A percentile compares a stretch with the other conserved stretches of the same genome.
These are phyloP conservation scores for Arabidopsis thaliana DNA, from an alignment of 345 rosid genomes.

Conservation along the genomic window DNA sequence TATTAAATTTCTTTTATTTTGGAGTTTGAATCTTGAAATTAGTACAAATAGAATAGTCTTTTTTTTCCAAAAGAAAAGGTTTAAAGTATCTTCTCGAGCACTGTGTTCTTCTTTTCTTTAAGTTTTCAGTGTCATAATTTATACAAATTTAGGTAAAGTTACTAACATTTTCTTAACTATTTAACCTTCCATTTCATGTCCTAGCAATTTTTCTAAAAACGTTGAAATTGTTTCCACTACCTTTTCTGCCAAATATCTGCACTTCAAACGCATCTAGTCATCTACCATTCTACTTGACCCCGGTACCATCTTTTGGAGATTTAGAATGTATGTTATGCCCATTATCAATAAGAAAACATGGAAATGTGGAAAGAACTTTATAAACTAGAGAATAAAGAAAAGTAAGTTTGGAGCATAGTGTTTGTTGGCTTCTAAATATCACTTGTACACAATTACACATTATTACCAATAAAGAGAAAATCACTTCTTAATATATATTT, in stretches of 20 bases:
- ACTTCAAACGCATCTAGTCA: slow-evolving; percentile 1
- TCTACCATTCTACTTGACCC: slow-evolving; percentile 7
- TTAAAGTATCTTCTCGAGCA: slow-evolving; percentile 38
- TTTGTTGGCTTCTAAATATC: slow-evolving; percentile 23
- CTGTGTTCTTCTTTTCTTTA: slow-evolving; percentile 16
- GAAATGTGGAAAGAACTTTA: slow-evolving; percentile 19
- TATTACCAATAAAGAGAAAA: neutral
- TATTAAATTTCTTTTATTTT: neutral
- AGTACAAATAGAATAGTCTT: slow-evolving; percentile 14
- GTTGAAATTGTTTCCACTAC: neutral
- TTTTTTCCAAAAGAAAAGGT: neutral
- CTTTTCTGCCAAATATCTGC: slow-evolving; percentile 1
- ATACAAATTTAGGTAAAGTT: neutral
- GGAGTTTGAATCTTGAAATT: slow-evolving; percentile 15
- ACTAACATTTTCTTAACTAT: neutral
- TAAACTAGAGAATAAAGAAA: slow-evolving; percentile 24
- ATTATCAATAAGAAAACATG: neutral
- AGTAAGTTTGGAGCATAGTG: slow-evolving; percentile 27
- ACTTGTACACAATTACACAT: neutral
- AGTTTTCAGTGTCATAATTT: slow-evolving; percentile 6
- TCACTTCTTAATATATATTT: neutral
- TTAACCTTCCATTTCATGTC: neutral
- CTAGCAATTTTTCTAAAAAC: neutral
- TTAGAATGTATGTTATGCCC: neutral
- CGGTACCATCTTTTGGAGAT: neutral